Evolutionary conservation across 2,329 filamentous ascomycete species (phyloP), one percentile per base, ranked within the genome.

Genomic region (Amauroascus verrucosus): DNA sequence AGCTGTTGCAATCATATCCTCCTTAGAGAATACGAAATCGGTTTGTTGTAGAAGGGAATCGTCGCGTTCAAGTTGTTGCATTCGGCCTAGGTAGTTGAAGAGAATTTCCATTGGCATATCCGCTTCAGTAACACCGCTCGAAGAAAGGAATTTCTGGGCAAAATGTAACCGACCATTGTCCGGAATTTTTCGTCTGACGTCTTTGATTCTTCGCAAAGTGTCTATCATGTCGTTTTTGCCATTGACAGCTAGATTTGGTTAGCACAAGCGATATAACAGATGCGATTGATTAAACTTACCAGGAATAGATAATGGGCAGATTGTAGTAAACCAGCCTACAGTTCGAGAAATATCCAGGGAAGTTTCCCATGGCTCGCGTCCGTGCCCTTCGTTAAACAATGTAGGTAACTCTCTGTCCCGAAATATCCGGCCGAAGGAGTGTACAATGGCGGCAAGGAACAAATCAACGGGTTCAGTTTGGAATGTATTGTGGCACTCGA

Each of bases 251-350:
- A 51, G 28, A 13, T 33, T 26, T 33, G 22, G 37, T 53, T 38
- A 51, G 37, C 26, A 40, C 16, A 9, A 24, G 18, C 1, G 37
- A 22, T 47, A 24, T 5, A 35, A 40, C 28, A 22, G 33, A 26
- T 16, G 11, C 16, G n/a, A 48, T 32, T 3, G 1, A 3, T 16
- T n/a, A 5, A 16, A 51, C 55, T 55, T 53, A 57, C 56, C 6
- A 28, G 63, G 57, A 2, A 72, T 61, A 46, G 65, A 62, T 3
- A 75, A 58, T n/a, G 73, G 74, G n/a, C 67, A 70, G 49, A 76
- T 66, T 35, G 73, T 73, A 0, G 74, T 76, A 53, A 76, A 77
- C 75, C 75, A 77, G 6, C 75, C 75, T 6, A 76, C 67, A 0
- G 74, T 77, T 28, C 70, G 61, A 0, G 73, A 74, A 3, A 75